Evolutionary conservation across 345 rosid genomes (phyloP).

Genomic region (Arabis hirsuta): DNA sequence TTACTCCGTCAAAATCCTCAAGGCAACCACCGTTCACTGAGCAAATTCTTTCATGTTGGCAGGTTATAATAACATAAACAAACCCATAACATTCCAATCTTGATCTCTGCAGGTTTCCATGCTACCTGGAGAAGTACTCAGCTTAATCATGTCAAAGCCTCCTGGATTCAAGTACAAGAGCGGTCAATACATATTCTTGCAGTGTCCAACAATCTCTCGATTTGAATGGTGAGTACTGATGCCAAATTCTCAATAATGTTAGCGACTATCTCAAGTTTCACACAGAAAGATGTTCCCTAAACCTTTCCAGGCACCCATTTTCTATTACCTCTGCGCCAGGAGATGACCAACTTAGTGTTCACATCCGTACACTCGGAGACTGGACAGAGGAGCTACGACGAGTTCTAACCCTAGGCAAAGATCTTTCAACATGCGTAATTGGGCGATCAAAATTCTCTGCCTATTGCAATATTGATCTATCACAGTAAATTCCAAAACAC

Average conservation of each 20-base stretch:
- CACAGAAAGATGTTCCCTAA: constrained; percentile 14
- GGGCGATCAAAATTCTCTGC: constrained; percentile 67
- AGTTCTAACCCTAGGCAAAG: constrained; percentile 61
- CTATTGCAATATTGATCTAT: constrained; percentile 45
- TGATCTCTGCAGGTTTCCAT: constrained; percentile 67
- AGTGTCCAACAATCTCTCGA: constrained; percentile 78
- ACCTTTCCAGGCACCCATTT: constrained; percentile 82
- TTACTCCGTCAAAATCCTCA: constrained; percentile 68
- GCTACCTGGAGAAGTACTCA: constrained; percentile 87
- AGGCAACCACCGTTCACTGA: constrained; percentile 52
- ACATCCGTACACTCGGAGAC: constrained; percentile 87
- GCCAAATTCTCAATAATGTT: not conserved
- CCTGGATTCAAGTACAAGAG: constrained; percentile 89
- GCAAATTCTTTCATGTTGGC: not conserved
- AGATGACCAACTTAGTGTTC: constrained; percentile 83
- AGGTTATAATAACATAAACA: constrained; percentile 3
- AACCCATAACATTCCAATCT: constrained; percentile 2
- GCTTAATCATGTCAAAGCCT: constrained; percentile 86
- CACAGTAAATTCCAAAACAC: constrained; percentile 52
- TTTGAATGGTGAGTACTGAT: constrained; percentile 73
- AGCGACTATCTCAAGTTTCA: constrained; percentile 24
- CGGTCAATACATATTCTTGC: constrained; percentile 92
- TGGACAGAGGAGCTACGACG: constrained; percentile 89
- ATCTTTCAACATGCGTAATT: constrained; percentile 54
- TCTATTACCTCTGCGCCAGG: constrained; percentile 96